Conservation (phyloP, 805 yeast species). For the Sugiyamaella boreocaroliniensis region DNA sequence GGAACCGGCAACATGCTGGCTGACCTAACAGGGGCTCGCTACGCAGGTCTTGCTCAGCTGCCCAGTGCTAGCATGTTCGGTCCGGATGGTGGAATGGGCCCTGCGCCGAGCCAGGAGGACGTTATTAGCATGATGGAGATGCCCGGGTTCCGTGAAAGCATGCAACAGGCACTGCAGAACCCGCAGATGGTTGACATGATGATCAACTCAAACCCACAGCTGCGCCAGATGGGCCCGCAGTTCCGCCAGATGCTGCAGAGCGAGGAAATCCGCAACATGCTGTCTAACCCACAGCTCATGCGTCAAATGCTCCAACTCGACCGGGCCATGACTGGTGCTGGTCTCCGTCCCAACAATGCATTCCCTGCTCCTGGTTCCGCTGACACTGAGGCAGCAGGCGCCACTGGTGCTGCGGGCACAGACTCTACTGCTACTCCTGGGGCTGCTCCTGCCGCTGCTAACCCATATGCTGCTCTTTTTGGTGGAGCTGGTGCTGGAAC, state of each 20-base stretch:
- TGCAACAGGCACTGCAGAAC: constrained; percentile 75
- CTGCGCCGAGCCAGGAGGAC: constrained; percentile 70
- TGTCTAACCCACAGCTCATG: constrained; percentile 79
- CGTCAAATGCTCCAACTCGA: constrained; percentile 76
- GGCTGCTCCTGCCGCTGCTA: constrained; percentile 29
- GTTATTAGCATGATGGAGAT: constrained; percentile 66
- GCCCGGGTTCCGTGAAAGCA: constrained; percentile 74
- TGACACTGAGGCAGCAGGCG: constrained; percentile 12
- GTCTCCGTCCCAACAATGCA: constrained; percentile 22
- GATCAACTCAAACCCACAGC: constrained; percentile 76
- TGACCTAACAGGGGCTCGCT: constrained; percentile 89
- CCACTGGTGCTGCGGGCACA: constrained; percentile 4
- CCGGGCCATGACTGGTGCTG: constrained; percentile 41
- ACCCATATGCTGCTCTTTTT: constrained; percentile 48
- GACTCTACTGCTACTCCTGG: constrained; percentile 16
- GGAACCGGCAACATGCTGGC: constrained; percentile 87
- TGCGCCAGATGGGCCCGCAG: constrained; percentile 78
- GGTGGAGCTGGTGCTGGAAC: constrained; percentile 20
- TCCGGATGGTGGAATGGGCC: constrained; percentile 88
- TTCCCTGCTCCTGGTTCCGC: constrained; percentile 18
- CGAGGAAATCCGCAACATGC: constrained; percentile 72
- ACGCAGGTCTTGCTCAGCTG: constrained; percentile 85
- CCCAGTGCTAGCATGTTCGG: constrained; percentile 88
- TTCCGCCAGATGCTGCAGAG: constrained; percentile 79
- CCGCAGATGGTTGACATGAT: constrained; percentile 83